Percentiles rank a stretch among this genome's conserved stretches.
Conservation (phyloP, 192 early-diverging fungal genomes). For the Podila horticola region DNA sequence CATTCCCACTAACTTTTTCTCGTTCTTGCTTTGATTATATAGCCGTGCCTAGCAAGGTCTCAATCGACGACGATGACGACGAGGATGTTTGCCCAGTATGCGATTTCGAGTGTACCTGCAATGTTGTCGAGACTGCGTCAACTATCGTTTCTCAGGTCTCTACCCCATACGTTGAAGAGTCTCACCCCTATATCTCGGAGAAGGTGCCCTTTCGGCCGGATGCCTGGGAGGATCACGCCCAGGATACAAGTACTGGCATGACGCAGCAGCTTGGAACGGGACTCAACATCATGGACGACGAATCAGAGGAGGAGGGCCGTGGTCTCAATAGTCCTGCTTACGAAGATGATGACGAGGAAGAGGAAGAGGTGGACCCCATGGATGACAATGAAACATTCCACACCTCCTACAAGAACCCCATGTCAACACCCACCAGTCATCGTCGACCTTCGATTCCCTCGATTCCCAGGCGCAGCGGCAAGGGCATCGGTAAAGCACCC, state of each 20-base stretch:
- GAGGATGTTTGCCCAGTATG: conserved; percentile 67
- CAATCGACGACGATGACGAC: conserved; percentile 54
- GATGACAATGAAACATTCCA: conserved; percentile 12
- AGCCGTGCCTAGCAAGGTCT: background rate
- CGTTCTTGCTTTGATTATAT: background rate
- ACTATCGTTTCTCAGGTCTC: background rate
- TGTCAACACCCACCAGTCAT: conserved; percentile 17
- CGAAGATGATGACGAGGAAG: background rate
- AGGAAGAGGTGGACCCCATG: background rate
- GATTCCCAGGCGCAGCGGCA: conserved; percentile 17
- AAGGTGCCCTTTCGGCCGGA: conserved; percentile 46
- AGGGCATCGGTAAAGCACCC: conserved; percentile 37
- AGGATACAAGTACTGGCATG: background rate
- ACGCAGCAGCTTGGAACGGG: background rate
- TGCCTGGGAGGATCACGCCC: background rate
- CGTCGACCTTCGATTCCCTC: conserved; percentile 24
- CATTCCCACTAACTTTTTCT: background rate
- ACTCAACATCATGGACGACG: conserved; percentile 2
- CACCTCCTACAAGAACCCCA: conserved; percentile 36
- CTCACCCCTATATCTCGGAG: conserved; percentile 17
- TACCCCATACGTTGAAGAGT: conserved; percentile 1
- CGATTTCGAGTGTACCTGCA: conserved; percentile 64
- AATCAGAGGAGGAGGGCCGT: background rate
- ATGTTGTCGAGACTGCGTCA: background rate
- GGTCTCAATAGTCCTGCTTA: background rate